Conservation (phyloP, 2,329 filamentous ascomycete species). For the Verticillium nubilum region DNA sequence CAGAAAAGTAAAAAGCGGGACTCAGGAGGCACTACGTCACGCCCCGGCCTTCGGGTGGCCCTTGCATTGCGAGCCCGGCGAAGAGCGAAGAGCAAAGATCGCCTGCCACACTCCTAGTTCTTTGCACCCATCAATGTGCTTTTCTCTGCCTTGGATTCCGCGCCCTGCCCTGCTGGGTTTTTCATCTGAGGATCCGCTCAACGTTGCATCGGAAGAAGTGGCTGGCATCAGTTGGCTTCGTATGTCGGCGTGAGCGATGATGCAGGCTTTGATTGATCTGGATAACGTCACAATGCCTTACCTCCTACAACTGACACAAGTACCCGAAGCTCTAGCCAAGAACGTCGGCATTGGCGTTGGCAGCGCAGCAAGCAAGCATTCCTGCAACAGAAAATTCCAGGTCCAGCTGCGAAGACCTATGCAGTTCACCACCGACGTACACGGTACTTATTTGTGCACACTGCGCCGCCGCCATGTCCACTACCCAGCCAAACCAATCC, state of each 20-base stretch:
- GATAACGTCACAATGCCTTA: too few relatives aligned
- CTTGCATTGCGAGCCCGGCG: slow-evolving; percentile 6
- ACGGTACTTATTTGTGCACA: not conserved
- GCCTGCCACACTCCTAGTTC: not conserved
- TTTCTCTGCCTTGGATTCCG: not conserved
- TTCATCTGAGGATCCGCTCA: not conserved
- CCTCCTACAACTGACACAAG: not conserved
- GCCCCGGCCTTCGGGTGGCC: slow-evolving; percentile 6
- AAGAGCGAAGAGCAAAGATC: not conserved
- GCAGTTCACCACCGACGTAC: too few relatives aligned
- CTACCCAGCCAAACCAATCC: not conserved
- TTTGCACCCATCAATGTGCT: not conserved
- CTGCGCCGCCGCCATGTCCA: not conserved
- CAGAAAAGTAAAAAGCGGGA: slow-evolving; percentile 6
- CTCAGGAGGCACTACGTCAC: slow-evolving; percentile 11
- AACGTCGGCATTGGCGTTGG: not conserved
- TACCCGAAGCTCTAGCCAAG: not conserved
- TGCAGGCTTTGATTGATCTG: not conserved
- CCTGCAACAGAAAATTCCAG: not conserved
- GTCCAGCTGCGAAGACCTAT: not conserved
- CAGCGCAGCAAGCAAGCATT: not conserved
- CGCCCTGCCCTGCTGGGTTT: not conserved
- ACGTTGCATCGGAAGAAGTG: not conserved
- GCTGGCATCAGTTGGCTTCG: not conserved
- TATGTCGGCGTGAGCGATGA: not conserved